Evolutionary conservation across 768 basidiomycete species (phyloP), one percentile per base, ranked within the genome.

Genomic region (Amanita fuliginea): DNA sequence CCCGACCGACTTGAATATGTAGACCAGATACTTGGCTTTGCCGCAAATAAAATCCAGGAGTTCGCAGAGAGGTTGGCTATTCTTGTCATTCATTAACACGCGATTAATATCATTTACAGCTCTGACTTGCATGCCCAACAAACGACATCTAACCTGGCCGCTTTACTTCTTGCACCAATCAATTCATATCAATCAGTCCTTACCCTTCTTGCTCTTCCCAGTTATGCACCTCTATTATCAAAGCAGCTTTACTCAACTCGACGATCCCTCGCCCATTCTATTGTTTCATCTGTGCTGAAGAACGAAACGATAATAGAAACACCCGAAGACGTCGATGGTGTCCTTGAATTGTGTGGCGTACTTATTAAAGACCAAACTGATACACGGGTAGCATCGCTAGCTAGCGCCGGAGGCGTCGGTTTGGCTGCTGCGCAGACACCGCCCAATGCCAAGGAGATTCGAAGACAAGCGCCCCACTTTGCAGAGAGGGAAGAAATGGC

Each of bases 1-100:
- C 96, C 96, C 1, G 95, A 98, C 60, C 75, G 90, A 55, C 75
- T 98, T 44, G 93, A 97, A 71, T 98, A 98, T 59, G 92, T 99
- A 34, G 93, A 98, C 58, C 94, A 97, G 65, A 82, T 98, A 14
- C 74, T 98, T 48, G 82, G 80, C 5, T 99, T 95, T 60, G 90
- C 92, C 1, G 81, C 81, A 4, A 76, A 79, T 19, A 96, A 97
- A 64, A 79, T 91, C 52, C 78, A 83, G 55, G 92, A 93, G 57
- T 93, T 80, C 61, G 67, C 72, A 6, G 86, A 91, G 14, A 92
- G 80, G 92, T 87, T 51, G 28, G 68, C 51, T 19, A 7, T n/a
- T 49, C 13, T 35, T 34, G 16, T 30, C n/a, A 34, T n/a, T 42
- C 32, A 49, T 6, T 33, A 21, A 10, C 13, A 36, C 6, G 14